Conservation (phyloP, 2,329 filamentous ascomycete genomes). For the Thielaviopsis ethacetica region DNA sequence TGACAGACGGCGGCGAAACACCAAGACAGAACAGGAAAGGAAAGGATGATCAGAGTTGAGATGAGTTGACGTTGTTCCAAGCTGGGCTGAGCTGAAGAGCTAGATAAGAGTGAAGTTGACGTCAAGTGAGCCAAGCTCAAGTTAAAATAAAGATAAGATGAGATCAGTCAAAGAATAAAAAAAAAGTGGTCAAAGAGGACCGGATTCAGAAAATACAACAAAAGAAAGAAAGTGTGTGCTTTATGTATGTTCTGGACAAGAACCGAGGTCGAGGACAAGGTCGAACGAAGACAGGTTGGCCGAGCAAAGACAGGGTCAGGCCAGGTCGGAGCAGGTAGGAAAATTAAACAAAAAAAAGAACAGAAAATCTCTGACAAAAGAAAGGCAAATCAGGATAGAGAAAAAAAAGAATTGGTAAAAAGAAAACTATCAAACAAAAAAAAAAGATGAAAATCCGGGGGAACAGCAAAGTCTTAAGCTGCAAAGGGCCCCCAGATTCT, state of each 20-base stretch:
- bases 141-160: background rate
- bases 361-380: background rate
- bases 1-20: background rate
- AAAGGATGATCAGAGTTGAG: background rate
- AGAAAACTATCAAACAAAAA: too few relatives aligned
- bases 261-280: background rate
- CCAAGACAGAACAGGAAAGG: background rate
- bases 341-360: background rate
- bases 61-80: too few relatives aligned
- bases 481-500: background rate
- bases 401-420: background rate
- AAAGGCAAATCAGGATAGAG: background rate
- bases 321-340: background rate
- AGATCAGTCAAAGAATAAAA: background rate
- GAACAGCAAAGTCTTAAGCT: background rate
- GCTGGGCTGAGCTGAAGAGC: too few relatives aligned
- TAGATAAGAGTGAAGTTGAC: too few relatives aligned
- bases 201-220: background rate
- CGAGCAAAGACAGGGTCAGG: background rate
- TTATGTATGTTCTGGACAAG: background rate
- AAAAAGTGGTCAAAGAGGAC: background rate
- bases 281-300: too few relatives aligned
- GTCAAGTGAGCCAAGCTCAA: too few relatives aligned
- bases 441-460: background rate
- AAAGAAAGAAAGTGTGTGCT: background rate